Conservation (phyloP, 2,329 filamentous ascomycete genomes). For the Stachybotrys chlorohalonatus region DNA sequence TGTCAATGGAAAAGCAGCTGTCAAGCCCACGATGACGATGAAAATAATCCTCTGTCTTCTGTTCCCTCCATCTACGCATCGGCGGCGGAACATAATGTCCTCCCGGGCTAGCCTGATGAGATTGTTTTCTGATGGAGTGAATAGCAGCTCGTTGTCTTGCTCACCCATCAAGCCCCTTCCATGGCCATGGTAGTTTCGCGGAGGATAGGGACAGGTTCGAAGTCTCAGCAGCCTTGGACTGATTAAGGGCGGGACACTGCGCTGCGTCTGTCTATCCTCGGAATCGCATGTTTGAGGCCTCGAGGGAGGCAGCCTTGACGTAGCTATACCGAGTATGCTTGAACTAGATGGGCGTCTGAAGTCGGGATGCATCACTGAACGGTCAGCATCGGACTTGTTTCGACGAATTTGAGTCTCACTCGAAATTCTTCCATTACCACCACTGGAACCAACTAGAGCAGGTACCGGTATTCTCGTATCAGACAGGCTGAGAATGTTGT, state of each 20-base stretch:
- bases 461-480: conserved; percentile 5
- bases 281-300: background rate
- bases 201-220: conserved; percentile 14
- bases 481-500: conserved; percentile 2
- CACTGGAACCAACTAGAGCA: conserved; percentile 6
- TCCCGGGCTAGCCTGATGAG: conserved; percentile 21
- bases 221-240: conserved; percentile 9
- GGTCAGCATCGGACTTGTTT: too few relatives aligned
- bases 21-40: conserved; percentile 24
- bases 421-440: background rate
- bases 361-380: too few relatives aligned
- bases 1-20: conserved; percentile 36
- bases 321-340: background rate
- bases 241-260: conserved; percentile 3
- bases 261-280: background rate
- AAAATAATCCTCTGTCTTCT: conserved; percentile 27
- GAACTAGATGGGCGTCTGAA: background rate
- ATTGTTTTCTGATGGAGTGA: conserved; percentile 17
- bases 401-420: background rate
- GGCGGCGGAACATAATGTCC: conserved; percentile 18
- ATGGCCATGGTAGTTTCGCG: conserved; percentile 3
- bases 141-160: conserved; percentile 7
- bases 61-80: conserved; percentile 15
- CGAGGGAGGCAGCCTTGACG: conserved; percentile 1
- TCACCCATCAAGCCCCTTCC: background rate